phyloP scores from a whole-genome alignment of 2,329 filamentous ascomycete species.

The Colletotrichum trifolii region DNA sequence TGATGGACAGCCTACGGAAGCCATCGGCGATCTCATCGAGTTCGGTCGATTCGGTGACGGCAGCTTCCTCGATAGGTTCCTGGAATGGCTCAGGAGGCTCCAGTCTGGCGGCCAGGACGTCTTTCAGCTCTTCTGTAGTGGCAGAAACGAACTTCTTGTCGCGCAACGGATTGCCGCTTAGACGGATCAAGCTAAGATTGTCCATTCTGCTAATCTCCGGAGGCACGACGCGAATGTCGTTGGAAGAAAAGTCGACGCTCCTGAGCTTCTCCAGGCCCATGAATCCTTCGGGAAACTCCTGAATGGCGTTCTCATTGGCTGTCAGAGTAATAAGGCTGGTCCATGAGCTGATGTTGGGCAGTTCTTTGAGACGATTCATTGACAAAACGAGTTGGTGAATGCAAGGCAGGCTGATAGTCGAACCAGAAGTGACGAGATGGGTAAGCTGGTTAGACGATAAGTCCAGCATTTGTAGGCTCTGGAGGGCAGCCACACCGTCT shows the following conservation, averaged over 20 bases:
- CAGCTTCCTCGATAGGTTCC: constrained; percentile 39
- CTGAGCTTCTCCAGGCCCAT: constrained; percentile 73
- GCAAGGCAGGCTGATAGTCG: constrained; percentile 72
- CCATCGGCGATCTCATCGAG: constrained; percentile 47
- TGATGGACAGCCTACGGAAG: constrained; percentile 28
- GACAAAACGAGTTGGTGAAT: constrained; percentile 81
- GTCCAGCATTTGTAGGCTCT: constrained; percentile 79
- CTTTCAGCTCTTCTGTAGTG: constrained; percentile 83
- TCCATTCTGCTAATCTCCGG: constrained; percentile 84
- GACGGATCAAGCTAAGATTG: constrained; percentile 75
- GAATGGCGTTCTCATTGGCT: constrained; percentile 85
- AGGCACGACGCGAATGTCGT: constrained; percentile 82
- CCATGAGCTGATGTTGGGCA: constrained; percentile 84
- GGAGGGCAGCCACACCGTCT: constrained; percentile 65
- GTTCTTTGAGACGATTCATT: constrained; percentile 78
- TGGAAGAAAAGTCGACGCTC: constrained; percentile 85
- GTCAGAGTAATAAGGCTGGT: constrained; percentile 76
- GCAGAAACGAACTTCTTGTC: constrained; percentile 89
- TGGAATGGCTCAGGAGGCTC: constrained; percentile 63
- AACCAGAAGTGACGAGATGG: constrained; percentile 57
- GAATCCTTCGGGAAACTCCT: constrained; percentile 81
- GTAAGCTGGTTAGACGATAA: constrained; percentile 80
- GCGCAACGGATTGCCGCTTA: constrained; percentile 89
- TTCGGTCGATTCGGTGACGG: constrained; percentile 40
- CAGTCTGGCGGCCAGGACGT: constrained; percentile 74